Conservation (phyloP, 1,284 basidiomycete genomes). For the Cryptococcus deneoformans region DNA sequence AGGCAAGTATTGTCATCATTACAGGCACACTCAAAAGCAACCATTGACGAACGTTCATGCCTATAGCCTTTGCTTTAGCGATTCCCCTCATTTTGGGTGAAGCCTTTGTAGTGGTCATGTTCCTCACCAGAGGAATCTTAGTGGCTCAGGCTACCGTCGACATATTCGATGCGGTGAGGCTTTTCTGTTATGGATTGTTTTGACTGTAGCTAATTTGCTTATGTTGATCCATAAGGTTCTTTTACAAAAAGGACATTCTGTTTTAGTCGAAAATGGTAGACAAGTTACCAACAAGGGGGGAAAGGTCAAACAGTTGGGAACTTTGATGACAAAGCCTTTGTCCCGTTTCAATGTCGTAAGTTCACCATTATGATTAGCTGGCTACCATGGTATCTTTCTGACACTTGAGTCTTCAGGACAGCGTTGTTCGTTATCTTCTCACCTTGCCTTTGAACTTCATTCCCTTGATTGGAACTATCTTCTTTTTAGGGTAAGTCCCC, state of each 20-base stretch:
- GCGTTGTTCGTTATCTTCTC: slow-evolving; percentile 48
- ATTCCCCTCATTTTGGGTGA: slow-evolving; percentile 52
- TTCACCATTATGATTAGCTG: neutral
- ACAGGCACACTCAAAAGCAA: neutral
- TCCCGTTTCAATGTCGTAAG: slow-evolving; percentile 37
- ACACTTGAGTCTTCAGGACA: slow-evolving; percentile 24
- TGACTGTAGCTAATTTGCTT: neutral
- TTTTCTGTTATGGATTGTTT: neutral
- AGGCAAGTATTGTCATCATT: slow-evolving; percentile 24
- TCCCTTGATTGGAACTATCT: slow-evolving; percentile 63
- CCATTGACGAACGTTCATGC: neutral
- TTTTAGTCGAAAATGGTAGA: slow-evolving; percentile 49
- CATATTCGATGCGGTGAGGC: slow-evolving; percentile 49
- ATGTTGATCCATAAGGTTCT: slow-evolving; percentile 30
- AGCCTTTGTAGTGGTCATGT: slow-evolving; percentile 51
- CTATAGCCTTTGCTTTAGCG: slow-evolving; percentile 49
- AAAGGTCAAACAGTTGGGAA: slow-evolving; percentile 42
- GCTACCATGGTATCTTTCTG: neutral
- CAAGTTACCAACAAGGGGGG: slow-evolving; percentile 30
- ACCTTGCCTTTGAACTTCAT: slow-evolving; percentile 58
- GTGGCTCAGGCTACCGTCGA: slow-evolving; percentile 54
- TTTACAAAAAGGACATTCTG: slow-evolving; percentile 45
- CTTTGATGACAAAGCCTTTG: slow-evolving; percentile 45
- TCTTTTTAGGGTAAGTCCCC: slow-evolving; percentile 53
- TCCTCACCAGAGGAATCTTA: slow-evolving; percentile 55